Evolutionary conservation across 2,329 filamentous ascomycete species (phyloP).

Genomic region (Xylariales sp.): DNA sequence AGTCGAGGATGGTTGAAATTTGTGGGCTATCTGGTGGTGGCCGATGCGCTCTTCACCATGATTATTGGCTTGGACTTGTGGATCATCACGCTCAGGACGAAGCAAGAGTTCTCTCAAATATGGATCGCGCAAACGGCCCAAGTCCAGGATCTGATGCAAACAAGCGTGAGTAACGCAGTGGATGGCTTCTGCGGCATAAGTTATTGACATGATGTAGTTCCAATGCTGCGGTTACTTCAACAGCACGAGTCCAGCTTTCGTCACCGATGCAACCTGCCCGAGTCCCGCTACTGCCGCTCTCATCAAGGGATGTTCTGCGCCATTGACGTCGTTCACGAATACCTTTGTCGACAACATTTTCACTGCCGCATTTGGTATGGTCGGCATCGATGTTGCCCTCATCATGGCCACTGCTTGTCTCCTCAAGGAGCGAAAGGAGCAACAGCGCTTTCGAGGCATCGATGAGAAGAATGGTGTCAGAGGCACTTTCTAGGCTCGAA

Average conservation of each 20-base stretch:
- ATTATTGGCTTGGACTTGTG: slow-evolving; percentile 63
- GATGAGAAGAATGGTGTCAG: slow-evolving; percentile 67
- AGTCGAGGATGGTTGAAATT: slow-evolving; percentile 66
- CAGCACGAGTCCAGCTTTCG: slow-evolving; percentile 65
- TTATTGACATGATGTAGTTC: slow-evolving; percentile 48
- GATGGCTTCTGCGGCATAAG: not conserved
- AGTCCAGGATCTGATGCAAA: slow-evolving; percentile 66
- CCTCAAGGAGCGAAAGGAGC: slow-evolving; percentile 75
- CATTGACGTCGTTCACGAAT: slow-evolving; percentile 66
- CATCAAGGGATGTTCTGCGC: slow-evolving; percentile 63
- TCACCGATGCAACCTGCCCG: slow-evolving; percentile 63
- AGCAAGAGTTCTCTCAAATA: slow-evolving; percentile 54
- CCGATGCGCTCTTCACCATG: slow-evolving; percentile 60
- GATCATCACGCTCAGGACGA: slow-evolving; percentile 68
- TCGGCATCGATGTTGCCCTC: slow-evolving; percentile 64
- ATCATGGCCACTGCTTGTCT: slow-evolving; percentile 70
- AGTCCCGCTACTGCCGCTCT: slow-evolving; percentile 67
- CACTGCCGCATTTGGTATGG: slow-evolving; percentile 74
- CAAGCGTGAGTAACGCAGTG: slow-evolving; percentile 45
- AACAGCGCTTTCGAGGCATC: slow-evolving; percentile 72
- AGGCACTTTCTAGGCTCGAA: slow-evolving; percentile 38
- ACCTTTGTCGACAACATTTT: slow-evolving; percentile 71
- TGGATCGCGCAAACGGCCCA: slow-evolving; percentile 54
- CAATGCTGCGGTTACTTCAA: slow-evolving; percentile 77
- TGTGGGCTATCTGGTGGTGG: slow-evolving; percentile 59